Conservation (phyloP, 441 rosid species). For the Adansonia grandidieri region DNA sequence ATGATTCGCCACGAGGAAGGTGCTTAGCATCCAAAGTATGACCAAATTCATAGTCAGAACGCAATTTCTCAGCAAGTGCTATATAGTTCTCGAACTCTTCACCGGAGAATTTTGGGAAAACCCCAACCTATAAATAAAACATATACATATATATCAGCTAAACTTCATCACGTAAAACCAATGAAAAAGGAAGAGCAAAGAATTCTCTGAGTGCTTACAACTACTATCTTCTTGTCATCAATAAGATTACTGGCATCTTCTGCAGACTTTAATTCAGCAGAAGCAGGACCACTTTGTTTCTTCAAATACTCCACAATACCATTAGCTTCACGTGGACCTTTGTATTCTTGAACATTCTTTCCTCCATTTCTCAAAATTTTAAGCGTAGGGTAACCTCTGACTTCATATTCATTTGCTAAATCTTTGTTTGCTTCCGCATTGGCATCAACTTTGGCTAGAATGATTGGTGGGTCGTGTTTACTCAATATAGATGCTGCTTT, state of each 20-base stretch:
- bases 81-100: slow-evolving; percentile 76
- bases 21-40: slow-evolving; percentile 84
- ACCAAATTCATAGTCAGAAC: slow-evolving; percentile 86
- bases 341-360: slow-evolving; percentile 68
- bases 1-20: slow-evolving; percentile 94
- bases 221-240: slow-evolving; percentile 67
- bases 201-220: slow-evolving; percentile 51
- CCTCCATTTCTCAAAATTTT: slow-evolving; percentile 92
- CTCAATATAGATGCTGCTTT: slow-evolving; percentile 86
- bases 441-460: slow-evolving; percentile 90
- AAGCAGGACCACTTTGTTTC: slow-evolving; percentile 93
- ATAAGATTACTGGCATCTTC: slow-evolving; percentile 62
- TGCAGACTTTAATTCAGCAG: slow-evolving; percentile 67
- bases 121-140: slow-evolving; percentile 68
- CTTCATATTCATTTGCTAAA: slow-evolving; percentile 53
- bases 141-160: not conserved
- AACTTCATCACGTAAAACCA: not conserved
- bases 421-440: slow-evolving; percentile 74
- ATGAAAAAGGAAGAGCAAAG: not conserved
- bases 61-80: slow-evolving; percentile 75
- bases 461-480: slow-evolving; percentile 62
- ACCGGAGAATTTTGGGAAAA: slow-evolving; percentile 86
- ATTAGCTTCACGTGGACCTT: slow-evolving; percentile 92
- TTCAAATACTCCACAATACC: slow-evolving; percentile 78
- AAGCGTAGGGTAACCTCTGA: slow-evolving; percentile 82